Base-by-base conservation (phyloP, 2,329 filamentous ascomycete genomes). In the Zarea fungicola region DNA sequence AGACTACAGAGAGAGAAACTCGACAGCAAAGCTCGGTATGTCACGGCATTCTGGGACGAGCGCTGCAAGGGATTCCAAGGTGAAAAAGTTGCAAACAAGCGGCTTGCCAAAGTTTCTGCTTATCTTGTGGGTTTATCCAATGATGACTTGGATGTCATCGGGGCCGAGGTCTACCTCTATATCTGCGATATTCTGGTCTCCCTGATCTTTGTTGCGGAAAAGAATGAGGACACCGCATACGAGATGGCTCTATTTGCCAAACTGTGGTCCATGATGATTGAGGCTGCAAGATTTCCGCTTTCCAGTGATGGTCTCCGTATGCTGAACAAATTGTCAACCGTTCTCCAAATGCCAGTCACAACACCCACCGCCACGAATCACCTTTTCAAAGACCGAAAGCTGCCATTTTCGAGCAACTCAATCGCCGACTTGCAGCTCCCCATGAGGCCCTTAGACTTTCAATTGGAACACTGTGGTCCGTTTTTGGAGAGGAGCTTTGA, bases 401-500 rank as follows among this genome's bases (percentile, higher is more conserved):
- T 49, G 16, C 46, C 46, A 1, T 49, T 49, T n/a, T 9, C 39
- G 7, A 23, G 9, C 7, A 42, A 10, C 19, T 13, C 16, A 16
- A 35, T 21, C 3, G 21, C 16, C 8, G 23, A 35, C n/a, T 39
- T 55, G 21, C 47, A 44, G 9, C 43, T 52, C 18, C 31, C 50
- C 8, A n/a, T 43, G 13, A 34, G 31, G 26, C 43, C 52, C 7
- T 22, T 58, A 2, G 74, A 84, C 16, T 87, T 90, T 52, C 85
- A 90, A 58, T 68, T 90, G 10, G 64, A 78, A 8, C 71, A 86
- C 59, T 85, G 80, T 42, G 86, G 85, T 0, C 85, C 86, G 0
- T 89, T 86, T 58, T 76, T 91, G 64, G 85, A 90, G 57, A 74
- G 86, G n/a, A 82, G 76, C 55, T 85, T 89, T 58, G 83, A 87